Evolutionary conservation across 331 rosid species (phyloP), one percentile per base, ranked within the genome.

Genomic region (Telfairia occidentalis): DNA sequence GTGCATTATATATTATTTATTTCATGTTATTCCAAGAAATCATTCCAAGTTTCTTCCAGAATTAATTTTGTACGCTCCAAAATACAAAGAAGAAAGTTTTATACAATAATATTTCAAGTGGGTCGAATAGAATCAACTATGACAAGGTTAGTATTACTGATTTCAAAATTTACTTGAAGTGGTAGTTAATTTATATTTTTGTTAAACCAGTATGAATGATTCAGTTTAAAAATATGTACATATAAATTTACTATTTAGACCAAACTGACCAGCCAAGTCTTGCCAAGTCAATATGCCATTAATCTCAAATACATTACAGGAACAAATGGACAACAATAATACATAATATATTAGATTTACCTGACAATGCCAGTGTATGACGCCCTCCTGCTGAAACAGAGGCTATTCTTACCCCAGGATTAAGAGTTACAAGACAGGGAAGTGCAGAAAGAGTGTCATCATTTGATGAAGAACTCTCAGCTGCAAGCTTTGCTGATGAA

Each of bases 371-470:
- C 30, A 95, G 79, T 57, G 93, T 90, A 79, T 95, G 98, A 71
- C 98, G 97, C 61, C 98, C 98, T 59, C 98, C 98, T 16, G 98
- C 93, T 70, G 98, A 95, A 67, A 95, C 98, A 65, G 82, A 63
- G 60, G 92, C 49, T 82, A 95, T 90, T 82, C 92, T 87, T 55
- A 95, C 78, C 34, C 98, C 97, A 0, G 96, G 90, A 74, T 86
- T 95, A 49, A 95, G 84, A 28, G 96, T 79, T 43, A 95, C 97
- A 64, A 95, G 96, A 80, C 96, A 91, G 4, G 98, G 97, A 73
- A 91, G 80, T 26, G 98, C 92, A 3, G 96, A 86, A 35, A 81
- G 90, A 82, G 76, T 72, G 81, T 95, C 98, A 67, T 95, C 97
- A 64, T 87, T 84, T 45, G 96, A 80, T 30, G 93, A 82, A 4